A percentile compares a stretch with the other conserved stretches of the same genome.
Conservation (phyloP, 495 filamentous ascomycete genomes). For the Aspergillus baeticus region DNA sequence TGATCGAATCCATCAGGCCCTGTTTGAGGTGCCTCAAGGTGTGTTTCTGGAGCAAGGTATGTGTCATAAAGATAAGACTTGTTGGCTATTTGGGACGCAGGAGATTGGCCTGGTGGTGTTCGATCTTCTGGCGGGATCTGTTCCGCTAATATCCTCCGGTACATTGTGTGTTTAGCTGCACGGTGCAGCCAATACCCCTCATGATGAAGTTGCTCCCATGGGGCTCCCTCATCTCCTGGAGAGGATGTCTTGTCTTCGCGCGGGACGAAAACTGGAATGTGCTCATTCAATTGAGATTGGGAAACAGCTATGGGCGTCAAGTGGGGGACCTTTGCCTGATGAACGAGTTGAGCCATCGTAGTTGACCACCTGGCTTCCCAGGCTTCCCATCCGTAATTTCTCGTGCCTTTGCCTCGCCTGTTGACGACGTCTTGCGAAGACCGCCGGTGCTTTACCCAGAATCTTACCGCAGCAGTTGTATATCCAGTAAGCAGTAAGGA, state of each 20-base stretch:
- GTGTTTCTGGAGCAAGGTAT: conserved; percentile 77
- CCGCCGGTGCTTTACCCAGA: conserved; percentile 71
- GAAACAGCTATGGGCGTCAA: conserved; percentile 28
- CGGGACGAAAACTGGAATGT: conserved; percentile 49
- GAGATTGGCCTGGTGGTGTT: conserved; percentile 61
- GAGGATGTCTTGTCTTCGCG: conserved; percentile 71
- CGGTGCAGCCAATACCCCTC: conserved; percentile 81
- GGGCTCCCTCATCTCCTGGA: conserved; percentile 61
- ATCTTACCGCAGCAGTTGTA: conserved; percentile 69
- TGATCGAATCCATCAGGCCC: conserved; percentile 61
- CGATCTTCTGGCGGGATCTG: conserved; percentile 76
- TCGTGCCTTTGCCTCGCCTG: conserved; percentile 75
- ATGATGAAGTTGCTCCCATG: conserved; percentile 83
- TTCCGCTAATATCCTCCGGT: conserved; percentile 58
- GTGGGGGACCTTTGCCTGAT: conserved; percentile 51
- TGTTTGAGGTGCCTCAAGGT: conserved; percentile 63
- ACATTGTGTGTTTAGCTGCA: conserved; percentile 63
- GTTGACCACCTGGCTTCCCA: conserved; percentile 84
- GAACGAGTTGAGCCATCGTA: conserved; percentile 78
- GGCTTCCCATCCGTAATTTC: conserved; percentile 82
- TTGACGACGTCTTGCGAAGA: conserved; percentile 74
- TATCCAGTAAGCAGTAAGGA: conserved; percentile 76
- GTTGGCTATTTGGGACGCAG: conserved; percentile 64
- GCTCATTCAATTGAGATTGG: conserved; percentile 21
- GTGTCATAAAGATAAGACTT: conserved; percentile 76